Percentiles rank a stretch among this genome's conserved stretches.
These are phyloP conservation scores for Fusarium albosuccineum DNA, from an alignment of 2,329 filamentous ascomycete species.

Conservation along the genomic window DNA sequence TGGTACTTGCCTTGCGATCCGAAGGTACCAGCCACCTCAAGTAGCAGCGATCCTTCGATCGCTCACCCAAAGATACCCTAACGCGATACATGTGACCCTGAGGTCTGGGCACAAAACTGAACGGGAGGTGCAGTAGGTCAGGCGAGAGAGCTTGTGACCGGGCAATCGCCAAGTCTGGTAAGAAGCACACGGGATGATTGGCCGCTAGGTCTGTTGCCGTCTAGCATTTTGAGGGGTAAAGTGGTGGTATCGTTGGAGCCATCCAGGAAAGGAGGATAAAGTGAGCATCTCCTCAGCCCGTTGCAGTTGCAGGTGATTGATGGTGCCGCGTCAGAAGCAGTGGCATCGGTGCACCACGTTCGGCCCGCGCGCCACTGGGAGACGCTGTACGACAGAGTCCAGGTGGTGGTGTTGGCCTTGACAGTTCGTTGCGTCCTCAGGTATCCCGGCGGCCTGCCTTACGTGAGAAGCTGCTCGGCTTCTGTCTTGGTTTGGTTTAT, in stretches of 20 bases:
- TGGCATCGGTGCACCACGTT: conserved; percentile 3
- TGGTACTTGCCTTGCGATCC: conserved; percentile 16
- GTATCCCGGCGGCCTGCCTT: conserved; percentile 20
- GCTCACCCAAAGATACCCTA: conserved; percentile 16
- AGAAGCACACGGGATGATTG: conserved; percentile 27
- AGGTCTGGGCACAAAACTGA: conserved; percentile 25
- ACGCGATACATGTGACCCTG: conserved; percentile 30
- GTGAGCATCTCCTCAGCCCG: background rate
- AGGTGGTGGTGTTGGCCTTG: no score
- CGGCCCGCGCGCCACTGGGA: background rate
- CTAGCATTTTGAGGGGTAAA: conserved; percentile 41
- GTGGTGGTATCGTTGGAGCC: background rate
- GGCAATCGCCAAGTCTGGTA: conserved; percentile 32
- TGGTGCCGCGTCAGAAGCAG: conserved; percentile 21
- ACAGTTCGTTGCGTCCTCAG: conserved; percentile 12
- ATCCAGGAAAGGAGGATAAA: background rate
- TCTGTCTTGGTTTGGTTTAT: conserved; percentile 17
- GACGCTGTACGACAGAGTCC: background rate
- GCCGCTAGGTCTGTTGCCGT: conserved; percentile 19
- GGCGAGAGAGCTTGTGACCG: conserved; percentile 40
- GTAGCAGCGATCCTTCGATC: conserved; percentile 14
- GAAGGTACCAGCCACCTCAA: conserved; percentile 4
- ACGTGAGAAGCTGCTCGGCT: conserved; percentile 37
- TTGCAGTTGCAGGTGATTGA: no score
- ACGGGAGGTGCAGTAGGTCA: conserved; percentile 30